Base-by-base conservation (phyloP, 306 rosid genomes). In the Alnus glutinosa region DNA sequence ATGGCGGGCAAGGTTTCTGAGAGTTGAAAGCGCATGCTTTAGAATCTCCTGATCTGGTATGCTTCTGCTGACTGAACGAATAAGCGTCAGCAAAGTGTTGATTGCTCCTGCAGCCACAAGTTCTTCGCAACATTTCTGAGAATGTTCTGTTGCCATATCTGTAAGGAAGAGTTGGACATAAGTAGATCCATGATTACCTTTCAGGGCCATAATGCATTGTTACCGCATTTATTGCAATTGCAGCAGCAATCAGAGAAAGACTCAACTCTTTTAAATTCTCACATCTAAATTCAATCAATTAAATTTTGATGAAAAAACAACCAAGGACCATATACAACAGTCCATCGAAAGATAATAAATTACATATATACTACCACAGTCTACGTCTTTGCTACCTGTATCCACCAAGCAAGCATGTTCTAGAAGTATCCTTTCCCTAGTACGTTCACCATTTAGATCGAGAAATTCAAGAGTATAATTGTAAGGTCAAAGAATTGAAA, bases 51-150 rank as follows among this genome's bases (percentile, higher is more conserved):
- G 97, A 80, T 94, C 97, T 10, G 98, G 98, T 71, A 91, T 91
- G 77, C 98, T 94, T 81, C 98, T 82, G 86, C 97, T 92, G 36
- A 90, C 88, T 7, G 97, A 89, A 59, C 80, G 75, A 85, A 89
- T 91, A 51, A 94, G 97, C 89, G 75, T 81, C 80, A 94, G 81
- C 82, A 94, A 80, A 55, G 88, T 92, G 67, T 75, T 71, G 34
- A 94, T 87, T 12, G 97, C 97, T 78, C 98, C 94, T 6, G 91
- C 97, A 34, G 83, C 88, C 66, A 91, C 98, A 36, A 94, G 97
- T 84, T 86, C 92, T 84, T 94, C 97, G 81, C 97, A 92, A 67
- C 97, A 94, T 86, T 85, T 92, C 83, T 88, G 89, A 77, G 98
- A 94, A 83, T 94, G 91, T 72, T 42, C 83, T 28, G 97, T 94